Evolutionary conservation across 495 filamentous ascomycete genomes (phyloP), one percentile per base, ranked within the genome.

Genomic region (Podospora comata): DNA sequence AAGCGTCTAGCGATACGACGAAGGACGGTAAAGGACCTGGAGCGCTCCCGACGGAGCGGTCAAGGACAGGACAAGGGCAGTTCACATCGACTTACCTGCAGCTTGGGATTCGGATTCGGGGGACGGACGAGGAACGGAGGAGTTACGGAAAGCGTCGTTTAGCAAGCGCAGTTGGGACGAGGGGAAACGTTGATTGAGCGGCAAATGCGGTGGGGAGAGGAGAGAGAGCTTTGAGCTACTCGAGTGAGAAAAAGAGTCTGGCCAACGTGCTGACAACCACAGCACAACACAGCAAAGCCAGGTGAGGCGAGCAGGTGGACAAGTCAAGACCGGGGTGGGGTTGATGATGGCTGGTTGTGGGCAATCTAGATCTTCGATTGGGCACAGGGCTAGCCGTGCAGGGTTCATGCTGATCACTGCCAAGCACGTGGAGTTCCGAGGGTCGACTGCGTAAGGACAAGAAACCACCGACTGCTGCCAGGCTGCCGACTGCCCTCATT

Each of bases 391-490:
- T 48, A 48, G 39, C 39, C 39, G 39, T 48, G 39, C 39, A 48
- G 7, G 39, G 39, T 18, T 27, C 13, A 13, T 61, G 32, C 19
- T 63, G 61, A 63, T 63, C 61, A 63, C 28, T 32, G 61, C 61
- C 61, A 63, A 63, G 61, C 15, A 39, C 61, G 61, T 59, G 56
- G 56, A 27, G 19, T 20, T 63, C 28, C 59, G 61, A 48, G 61
- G n/a, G 61, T n/a, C 39, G 6, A 48, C 13, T 23, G 23, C 23
- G 23, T 23, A 1, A 23, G 23, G 39, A 48, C 39, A 48, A 48
- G 39, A 48, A 48, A 48, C 39, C 7, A 16, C 39, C 7, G 9
- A 48, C 39, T 16, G 15, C 1, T 48, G 7, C 39, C 39, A 11
- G 3, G 39, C 39, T 48, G 39, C 39, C 39, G 39, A 48, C 39